Evolutionary conservation across 2,329 filamentous ascomycete genomes (phyloP).

Genomic region (Torrubiella hemipterigena): DNA sequence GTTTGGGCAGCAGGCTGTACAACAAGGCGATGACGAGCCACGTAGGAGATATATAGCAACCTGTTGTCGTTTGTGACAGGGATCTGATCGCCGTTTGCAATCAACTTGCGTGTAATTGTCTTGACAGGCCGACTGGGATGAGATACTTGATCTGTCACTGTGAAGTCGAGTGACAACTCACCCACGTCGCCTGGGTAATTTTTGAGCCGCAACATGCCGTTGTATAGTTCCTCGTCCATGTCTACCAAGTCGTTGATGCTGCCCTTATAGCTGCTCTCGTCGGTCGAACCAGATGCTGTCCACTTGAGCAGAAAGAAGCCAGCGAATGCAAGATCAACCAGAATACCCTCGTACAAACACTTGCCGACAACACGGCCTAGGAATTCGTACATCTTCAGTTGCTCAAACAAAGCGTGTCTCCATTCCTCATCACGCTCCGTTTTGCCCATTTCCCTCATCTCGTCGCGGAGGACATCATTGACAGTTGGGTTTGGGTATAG

Average conservation of each 20-base stretch:
- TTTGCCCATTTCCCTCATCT: slow-evolving; percentile 38
- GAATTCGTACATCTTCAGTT: slow-evolving; percentile 76
- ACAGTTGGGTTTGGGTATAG: slow-evolving; percentile 79
- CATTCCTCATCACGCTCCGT: slow-evolving; percentile 42
- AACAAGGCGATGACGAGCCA: slow-evolving; percentile 77
- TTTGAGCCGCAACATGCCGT: slow-evolving; percentile 72
- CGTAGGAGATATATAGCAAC: slow-evolving; percentile 85
- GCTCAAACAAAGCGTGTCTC: slow-evolving; percentile 41
- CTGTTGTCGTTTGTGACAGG: slow-evolving; percentile 85
- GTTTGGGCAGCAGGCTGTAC: slow-evolving; percentile 74
- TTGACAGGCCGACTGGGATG: slow-evolving; percentile 33
- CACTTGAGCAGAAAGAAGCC: slow-evolving; percentile 95
- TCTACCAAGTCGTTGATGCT: slow-evolving; percentile 90
- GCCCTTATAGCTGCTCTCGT: slow-evolving; percentile 68
- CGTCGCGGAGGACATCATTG: slow-evolving; percentile 55
- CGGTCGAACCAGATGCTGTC: slow-evolving; percentile 57
- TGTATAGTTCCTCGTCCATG: slow-evolving; percentile 81
- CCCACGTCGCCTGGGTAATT: slow-evolving; percentile 70
- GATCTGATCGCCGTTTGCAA: slow-evolving; percentile 62
- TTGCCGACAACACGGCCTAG: slow-evolving; percentile 88
- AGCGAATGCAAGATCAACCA: slow-evolving; percentile 86
- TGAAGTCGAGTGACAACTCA: slow-evolving; percentile 71
- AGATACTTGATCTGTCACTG: slow-evolving; percentile 60
- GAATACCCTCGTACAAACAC: slow-evolving; percentile 91
- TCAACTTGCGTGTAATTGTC: slow-evolving; percentile 63